Evolutionary conservation across 2,329 filamentous ascomycete species (phyloP).

Genomic region (Fusarium penzigii): DNA sequence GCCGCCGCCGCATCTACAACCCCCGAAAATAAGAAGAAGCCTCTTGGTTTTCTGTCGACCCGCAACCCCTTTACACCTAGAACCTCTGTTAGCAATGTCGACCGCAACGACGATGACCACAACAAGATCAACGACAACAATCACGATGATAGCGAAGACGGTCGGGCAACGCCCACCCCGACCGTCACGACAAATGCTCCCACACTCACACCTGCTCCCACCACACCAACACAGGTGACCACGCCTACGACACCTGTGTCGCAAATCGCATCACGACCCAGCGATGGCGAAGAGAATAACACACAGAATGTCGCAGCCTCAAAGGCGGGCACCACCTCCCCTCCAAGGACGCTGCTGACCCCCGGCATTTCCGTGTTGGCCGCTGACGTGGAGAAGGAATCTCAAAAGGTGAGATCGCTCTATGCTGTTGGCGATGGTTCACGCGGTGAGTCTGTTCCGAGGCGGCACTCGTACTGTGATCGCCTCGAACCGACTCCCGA

Average conservation of each 20-base stretch:
- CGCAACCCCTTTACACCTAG: slow-evolving; percentile 7
- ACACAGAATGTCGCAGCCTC: slow-evolving; percentile 20
- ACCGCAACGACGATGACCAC: too few relatives aligned
- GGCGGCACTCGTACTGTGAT: slow-evolving; percentile 49
- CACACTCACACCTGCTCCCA: slow-evolving; percentile 14
- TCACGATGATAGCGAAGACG: slow-evolving; percentile 21
- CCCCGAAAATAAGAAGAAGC: slow-evolving; percentile 8
- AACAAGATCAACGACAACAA: too few relatives aligned
- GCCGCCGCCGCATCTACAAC: too few relatives aligned
- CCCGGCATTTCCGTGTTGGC: slow-evolving; percentile 56
- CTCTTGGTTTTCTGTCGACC: slow-evolving; percentile 10
- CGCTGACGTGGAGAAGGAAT: slow-evolving; percentile 60
- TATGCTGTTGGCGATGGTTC: slow-evolving; percentile 58
- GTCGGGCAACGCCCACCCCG: slow-evolving; percentile 20
- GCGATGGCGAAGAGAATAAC: slow-evolving; percentile 26
- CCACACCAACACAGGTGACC: slow-evolving; percentile 5
- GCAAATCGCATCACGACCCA: slow-evolving; percentile 23
- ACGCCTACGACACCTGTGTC: slow-evolving; percentile 26
- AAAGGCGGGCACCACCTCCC: slow-evolving; percentile 12
- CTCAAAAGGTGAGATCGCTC: slow-evolving; percentile 68
- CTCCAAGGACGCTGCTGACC: slow-evolving; percentile 26
- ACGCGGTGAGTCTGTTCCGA: slow-evolving; percentile 53
- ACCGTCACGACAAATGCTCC: slow-evolving; percentile 12
- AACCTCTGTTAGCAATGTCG: too few relatives aligned
- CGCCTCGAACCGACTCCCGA: slow-evolving; percentile 51